These are phyloP conservation scores for Camellia lanceoleosa DNA, from an alignment of 148 eudicot species.

Conservation along the genomic window DNA sequence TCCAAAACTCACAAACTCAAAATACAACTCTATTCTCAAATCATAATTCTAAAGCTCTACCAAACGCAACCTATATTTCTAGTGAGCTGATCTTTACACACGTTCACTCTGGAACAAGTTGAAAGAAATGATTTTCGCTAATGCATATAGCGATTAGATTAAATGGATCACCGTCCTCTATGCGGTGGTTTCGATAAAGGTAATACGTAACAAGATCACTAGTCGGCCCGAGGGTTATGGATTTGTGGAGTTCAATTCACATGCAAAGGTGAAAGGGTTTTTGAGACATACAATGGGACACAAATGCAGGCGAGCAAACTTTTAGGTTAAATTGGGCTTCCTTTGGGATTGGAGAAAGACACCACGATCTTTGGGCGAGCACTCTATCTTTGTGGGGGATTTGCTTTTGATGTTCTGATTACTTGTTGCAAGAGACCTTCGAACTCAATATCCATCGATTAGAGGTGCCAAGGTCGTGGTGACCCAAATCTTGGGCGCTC, in stretches of 20 bases:
- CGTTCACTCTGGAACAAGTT: neutral
- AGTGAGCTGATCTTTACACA: neutral
- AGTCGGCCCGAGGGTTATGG: constrained; percentile 98
- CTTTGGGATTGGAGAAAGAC: constrained; percentile 85
- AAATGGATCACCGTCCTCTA: neutral
- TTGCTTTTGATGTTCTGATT: no score
- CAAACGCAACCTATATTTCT: neutral
- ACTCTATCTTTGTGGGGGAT: constrained; percentile 97
- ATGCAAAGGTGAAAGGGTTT: constrained; percentile 77
- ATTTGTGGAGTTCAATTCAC: constrained; percentile 85
- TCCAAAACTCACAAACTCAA: no score
- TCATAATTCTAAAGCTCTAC: no score
- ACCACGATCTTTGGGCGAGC: constrained; percentile 84
- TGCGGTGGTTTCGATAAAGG: constrained; percentile 79
- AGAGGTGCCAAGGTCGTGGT: constrained; percentile 93
- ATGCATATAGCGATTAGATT: neutral
- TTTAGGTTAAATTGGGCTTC: constrained; percentile 98
- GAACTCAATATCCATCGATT: constrained; percentile 82
- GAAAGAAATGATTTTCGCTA: neutral
- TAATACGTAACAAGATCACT: constrained; percentile 87
- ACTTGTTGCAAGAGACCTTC: constrained; percentile 86
- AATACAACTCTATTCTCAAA: no score
- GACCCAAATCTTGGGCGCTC: constrained; percentile 92
- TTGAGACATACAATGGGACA: constrained; percentile 77
- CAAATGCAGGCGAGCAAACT: constrained; percentile 84